Conservation (phyloP, 73 alveolate species). For the Uronychia setigera region DNA sequence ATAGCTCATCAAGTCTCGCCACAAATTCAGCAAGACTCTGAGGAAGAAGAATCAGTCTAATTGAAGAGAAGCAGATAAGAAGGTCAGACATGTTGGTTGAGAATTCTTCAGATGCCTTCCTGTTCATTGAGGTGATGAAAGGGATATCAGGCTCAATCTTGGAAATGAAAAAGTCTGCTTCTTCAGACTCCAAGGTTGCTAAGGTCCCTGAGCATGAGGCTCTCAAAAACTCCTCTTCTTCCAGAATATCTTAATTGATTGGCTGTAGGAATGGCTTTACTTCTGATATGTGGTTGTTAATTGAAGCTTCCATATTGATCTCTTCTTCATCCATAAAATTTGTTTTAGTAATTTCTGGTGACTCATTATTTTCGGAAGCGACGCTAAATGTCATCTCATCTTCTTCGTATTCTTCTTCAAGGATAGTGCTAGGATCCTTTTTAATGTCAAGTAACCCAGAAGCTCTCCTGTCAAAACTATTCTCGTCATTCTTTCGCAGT, state of each 20-base stretch:
- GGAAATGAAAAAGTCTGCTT: background rate
- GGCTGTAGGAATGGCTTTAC: background rate
- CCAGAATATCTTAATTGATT: background rate
- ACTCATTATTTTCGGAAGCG: background rate
- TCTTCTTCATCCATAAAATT: background rate
- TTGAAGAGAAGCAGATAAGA: background rate
- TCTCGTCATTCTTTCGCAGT: background rate
- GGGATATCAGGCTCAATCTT: background rate
- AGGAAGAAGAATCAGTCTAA: background rate
- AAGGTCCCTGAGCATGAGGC: background rate
- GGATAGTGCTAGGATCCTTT: background rate
- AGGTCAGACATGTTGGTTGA: background rate
- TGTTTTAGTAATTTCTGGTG: background rate
- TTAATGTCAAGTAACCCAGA: background rate
- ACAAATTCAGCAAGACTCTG: background rate
- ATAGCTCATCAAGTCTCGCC: background rate
- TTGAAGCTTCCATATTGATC: no score
- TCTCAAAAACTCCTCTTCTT: background rate
- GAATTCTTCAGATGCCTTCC: background rate
- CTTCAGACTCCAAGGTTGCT: background rate
- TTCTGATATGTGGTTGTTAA: background rate
- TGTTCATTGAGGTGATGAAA: background rate
- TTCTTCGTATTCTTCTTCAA: background rate
- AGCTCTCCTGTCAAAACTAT: background rate
- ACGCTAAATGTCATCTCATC: background rate